Evolutionary conservation across 768 basidiomycete species (phyloP), one percentile per base, ranked within the genome.

Genomic region (Strobilomyces dryophilus): DNA sequence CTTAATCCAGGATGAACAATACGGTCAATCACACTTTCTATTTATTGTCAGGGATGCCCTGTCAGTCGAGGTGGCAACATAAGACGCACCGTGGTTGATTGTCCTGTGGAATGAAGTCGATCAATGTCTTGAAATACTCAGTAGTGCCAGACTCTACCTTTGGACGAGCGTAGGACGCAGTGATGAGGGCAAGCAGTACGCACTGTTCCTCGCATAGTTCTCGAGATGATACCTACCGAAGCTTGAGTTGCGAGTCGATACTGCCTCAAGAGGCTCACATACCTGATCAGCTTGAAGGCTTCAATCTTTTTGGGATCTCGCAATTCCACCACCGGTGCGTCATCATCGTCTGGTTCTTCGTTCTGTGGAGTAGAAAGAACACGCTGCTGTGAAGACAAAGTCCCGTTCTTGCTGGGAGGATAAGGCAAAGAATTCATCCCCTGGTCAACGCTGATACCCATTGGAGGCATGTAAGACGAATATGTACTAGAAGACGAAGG

Each of bases 21-120:
- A 42, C 85, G 83, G 67, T 97, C 94, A 61, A 97, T 92, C n/a
- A 88, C 79, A 60, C 90, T 88, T 67, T 95, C 94, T 93, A 63
- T 11, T 62, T 43, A 8, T 42, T 44, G 45, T 58, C 46, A 69
- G 54, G 37, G 41, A 3, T 18, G 15, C 12, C 21, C 39, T 43
- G 29, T 43, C n/a, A 47, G 52, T 45, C 36, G 27, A 34, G 49
- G 47, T 9, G 50, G 18, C 5, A 27, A 37, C 53, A 40, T 4
- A n/a, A 47, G 50, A 66, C 78, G 45, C 56, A 87, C 89, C 89
- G 64, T 97, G 94, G 42, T 92, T 87, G 32, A 97, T 80, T 8
- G 88, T 87, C 65, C 89, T 89, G 53, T 31, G 41, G 36, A 45
- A 41, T 27, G 10, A 24, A n/a, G 41, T n/a, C 20, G 32, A 47